Base-by-base conservation (phyloP, 495 filamentous ascomycete species). In the Penicillium manginii region DNA sequence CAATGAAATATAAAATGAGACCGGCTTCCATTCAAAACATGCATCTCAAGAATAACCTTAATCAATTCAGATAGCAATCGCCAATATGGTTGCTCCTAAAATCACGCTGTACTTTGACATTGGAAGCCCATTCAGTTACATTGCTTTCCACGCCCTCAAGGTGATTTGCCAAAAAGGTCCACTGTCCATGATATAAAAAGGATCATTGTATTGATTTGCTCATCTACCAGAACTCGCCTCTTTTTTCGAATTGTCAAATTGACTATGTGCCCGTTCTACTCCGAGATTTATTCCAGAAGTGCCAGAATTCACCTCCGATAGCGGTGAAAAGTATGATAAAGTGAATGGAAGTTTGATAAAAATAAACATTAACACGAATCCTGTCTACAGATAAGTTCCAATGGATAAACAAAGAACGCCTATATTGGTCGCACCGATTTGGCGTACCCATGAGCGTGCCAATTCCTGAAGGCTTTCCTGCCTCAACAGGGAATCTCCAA, bases 91-190 rank as follows among this genome's bases (percentile, higher is more conserved):
- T 11, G 22, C 29, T 26, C 55, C 62, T 22, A 47, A 54, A 10
- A 62, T 65, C 32, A 63, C 59, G 12, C 43, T 64, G 4, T 68
- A 61, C 46, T 65, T 63, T 45, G 65, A 65, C 57, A 57, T 68
- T 56, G 55, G 54, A n/a, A 65, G 65, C 26, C 65, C 65, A 4
- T 68, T 65, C 47, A 65, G 59, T 50, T 63, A 58, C 19, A 61
- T 65, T 40, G 65, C 57, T 4, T 65, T 68, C 40, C 54, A 68
- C 33, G 47, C 57, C 11, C 42, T 65, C 9, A 62, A 26, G 29
- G 62, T 61, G n/a, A 43, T n/a, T 18, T 43, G 7, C 14, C 17
- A 43, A 14, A 12, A 39, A 39, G 26, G 26, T 5, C 26, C 26
- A 7, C 26, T 29, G 26, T 8, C 7, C 4, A 29, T 29, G 2